These are phyloP conservation scores for Kwoniella newhampshirensis DNA, from an alignment of 768 basidiomycete genomes.

Conservation along the genomic window DNA sequence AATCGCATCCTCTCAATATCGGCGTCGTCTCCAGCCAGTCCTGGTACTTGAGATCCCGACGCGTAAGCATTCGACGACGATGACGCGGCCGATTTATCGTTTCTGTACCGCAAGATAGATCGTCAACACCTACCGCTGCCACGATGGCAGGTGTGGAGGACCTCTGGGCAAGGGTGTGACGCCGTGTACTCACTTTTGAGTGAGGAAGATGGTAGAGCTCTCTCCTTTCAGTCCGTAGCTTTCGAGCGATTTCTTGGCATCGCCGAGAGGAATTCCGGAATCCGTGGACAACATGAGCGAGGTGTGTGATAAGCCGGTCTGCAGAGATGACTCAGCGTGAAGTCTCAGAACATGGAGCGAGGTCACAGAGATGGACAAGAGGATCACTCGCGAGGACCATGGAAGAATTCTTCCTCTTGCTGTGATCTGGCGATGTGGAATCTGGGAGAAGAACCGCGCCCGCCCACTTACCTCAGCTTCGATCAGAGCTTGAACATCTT, in stretches of 20 bases:
- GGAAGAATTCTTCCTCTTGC: too few relatives aligned
- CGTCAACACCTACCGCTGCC: too few relatives aligned
- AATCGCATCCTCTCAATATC: slow-evolving; percentile 89
- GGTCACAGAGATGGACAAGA: too few relatives aligned
- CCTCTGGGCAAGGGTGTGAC: not conserved
- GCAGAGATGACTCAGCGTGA: slow-evolving; percentile 7
- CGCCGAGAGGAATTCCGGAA: slow-evolving; percentile 36
- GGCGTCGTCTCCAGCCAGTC: slow-evolving; percentile 58
- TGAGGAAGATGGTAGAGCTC: slow-evolving; percentile 41
- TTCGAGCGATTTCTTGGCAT: slow-evolving; percentile 28
- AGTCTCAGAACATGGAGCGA: not conserved
- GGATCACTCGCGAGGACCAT: too few relatives aligned
- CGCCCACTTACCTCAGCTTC: slow-evolving; percentile 82
- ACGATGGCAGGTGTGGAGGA: not conserved
- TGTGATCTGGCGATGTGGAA: too few relatives aligned
- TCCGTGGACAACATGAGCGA: slow-evolving; percentile 34
- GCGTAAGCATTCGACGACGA: slow-evolving; percentile 12
- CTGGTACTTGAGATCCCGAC: slow-evolving; percentile 3
- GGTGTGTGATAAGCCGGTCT: slow-evolving; percentile 35
- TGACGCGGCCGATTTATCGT: slow-evolving; percentile 12
- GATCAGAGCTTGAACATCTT: slow-evolving; percentile 88
- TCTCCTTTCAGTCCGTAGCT: slow-evolving; percentile 47
- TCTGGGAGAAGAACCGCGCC: not conserved
- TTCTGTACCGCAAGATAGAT: not conserved
- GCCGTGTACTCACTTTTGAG: slow-evolving; percentile 30